Percentiles rank a stretch among this genome's conserved stretches.
Evolutionary conservation across 805 yeast species (phyloP).

Genomic region (Cyberlindnera veronae): DNA sequence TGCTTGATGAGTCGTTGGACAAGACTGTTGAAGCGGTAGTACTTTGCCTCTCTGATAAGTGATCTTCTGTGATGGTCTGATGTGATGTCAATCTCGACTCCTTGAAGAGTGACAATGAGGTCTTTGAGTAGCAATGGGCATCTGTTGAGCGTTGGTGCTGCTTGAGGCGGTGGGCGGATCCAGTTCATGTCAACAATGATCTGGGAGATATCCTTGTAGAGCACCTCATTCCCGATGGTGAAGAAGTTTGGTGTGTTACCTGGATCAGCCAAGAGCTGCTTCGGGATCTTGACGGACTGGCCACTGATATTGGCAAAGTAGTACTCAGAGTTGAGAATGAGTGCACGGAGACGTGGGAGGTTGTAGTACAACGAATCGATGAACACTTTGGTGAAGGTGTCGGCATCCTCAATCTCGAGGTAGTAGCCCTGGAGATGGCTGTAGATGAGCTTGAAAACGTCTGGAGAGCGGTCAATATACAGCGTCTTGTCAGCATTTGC

Average conservation of each 20-base stretch:
- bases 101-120: slow-evolving; percentile 52
- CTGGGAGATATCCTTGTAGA: slow-evolving; percentile 48
- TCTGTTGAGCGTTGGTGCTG: slow-evolving; percentile 45
- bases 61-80: slow-evolving; percentile 53
- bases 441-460: slow-evolving; percentile 61
- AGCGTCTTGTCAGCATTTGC: slow-evolving; percentile 39
- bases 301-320: slow-evolving; percentile 57
- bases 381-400: slow-evolving; percentile 57
- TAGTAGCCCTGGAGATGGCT: slow-evolving; percentile 80
- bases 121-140: slow-evolving; percentile 18
- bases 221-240: slow-evolving; percentile 53
- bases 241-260: slow-evolving; percentile 83
- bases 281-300: slow-evolving; percentile 54
- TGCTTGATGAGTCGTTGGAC: slow-evolving; percentile 67
- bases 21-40: slow-evolving; percentile 69
- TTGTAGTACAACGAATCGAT: slow-evolving; percentile 73
- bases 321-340: slow-evolving; percentile 51
- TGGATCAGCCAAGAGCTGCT: slow-evolving; percentile 45
- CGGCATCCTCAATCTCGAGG: slow-evolving; percentile 55
- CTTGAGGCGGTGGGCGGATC: slow-evolving; percentile 76
- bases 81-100: slow-evolving; percentile 44
- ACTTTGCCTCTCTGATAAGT: slow-evolving; percentile 66
- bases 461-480: slow-evolving; percentile 72
- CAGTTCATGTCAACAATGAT: slow-evolving; percentile 37
- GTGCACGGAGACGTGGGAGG: slow-evolving; percentile 50